These are phyloP conservation scores for Torulaspora globosa DNA, from an alignment of 1,139 yeast species.

Conservation along the genomic window DNA sequence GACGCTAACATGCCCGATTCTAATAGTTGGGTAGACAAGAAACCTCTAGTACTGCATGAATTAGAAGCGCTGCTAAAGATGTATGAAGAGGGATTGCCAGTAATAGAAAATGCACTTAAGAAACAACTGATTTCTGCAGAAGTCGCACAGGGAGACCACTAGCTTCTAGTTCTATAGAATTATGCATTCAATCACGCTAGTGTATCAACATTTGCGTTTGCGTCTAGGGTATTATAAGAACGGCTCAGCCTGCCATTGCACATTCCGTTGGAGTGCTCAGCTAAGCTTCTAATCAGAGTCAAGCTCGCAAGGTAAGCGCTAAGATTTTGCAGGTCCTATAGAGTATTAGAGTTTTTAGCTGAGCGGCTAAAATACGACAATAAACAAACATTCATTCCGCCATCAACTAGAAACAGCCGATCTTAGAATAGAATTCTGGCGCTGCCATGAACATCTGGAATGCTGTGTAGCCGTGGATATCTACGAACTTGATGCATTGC, in stretches of 20 bases:
- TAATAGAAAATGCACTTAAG: constrained; percentile 30
- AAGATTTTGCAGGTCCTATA: too few relatives aligned
- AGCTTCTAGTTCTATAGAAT: constrained; percentile 1
- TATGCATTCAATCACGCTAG: neutral
- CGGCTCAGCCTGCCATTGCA: too few relatives aligned
- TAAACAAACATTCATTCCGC: neutral
- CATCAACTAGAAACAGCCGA: too few relatives aligned
- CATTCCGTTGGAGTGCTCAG: too few relatives aligned
- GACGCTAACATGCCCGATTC: constrained; percentile 18
- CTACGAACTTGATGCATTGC: too few relatives aligned
- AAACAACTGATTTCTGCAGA: constrained; percentile 20
- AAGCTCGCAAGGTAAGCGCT: too few relatives aligned
- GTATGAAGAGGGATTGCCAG: constrained; percentile 34
- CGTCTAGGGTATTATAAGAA: neutral
- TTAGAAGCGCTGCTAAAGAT: constrained; percentile 28
- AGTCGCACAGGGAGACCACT: constrained; percentile 11
- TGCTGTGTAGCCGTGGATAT: too few relatives aligned
- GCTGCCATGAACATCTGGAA: too few relatives aligned
- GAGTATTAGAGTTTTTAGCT: neutral
- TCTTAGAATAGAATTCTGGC: too few relatives aligned
- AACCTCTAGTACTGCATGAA: constrained; percentile 33
- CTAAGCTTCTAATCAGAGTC: too few relatives aligned
- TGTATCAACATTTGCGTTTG: neutral
- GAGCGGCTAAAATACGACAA: neutral
- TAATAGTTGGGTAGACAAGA: constrained; percentile 25